Conservation (phyloP, 73 alveolate genomes). For the Symbiodinium pilosum region DNA sequence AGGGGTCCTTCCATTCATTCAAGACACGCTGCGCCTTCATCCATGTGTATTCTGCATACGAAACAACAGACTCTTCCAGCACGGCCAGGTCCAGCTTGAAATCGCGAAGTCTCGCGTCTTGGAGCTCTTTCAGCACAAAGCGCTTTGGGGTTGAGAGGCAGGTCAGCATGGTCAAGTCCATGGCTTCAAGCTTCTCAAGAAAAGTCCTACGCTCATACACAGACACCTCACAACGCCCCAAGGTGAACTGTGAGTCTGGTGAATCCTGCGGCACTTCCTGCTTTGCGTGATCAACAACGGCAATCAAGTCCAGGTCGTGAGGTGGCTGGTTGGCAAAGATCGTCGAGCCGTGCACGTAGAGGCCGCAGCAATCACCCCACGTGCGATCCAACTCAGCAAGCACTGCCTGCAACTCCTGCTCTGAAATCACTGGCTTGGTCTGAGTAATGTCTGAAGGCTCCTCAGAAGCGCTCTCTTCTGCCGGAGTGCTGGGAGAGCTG, state of each 20-base stretch:
- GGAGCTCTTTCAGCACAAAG: slow-evolving; percentile 56
- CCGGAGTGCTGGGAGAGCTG: too few species aligned
- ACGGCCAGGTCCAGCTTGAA: slow-evolving; percentile 28
- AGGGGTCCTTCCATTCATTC: slow-evolving; percentile 83
- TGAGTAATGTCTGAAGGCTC: not conserved
- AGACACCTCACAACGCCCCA: slow-evolving; percentile 93
- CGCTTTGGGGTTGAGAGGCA: slow-evolving; percentile 57
- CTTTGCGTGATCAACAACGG: slow-evolving; percentile 35
- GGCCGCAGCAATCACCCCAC: slow-evolving; percentile 49
- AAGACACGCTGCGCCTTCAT: slow-evolving; percentile 61
- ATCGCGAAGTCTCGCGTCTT: not conserved
- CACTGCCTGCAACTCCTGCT: not conserved
- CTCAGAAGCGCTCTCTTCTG: not conserved
- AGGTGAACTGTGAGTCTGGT: slow-evolving; percentile 55
- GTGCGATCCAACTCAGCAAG: not conserved
- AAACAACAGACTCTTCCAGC: slow-evolving; percentile 48
- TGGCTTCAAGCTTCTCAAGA: not conserved
- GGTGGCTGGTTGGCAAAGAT: slow-evolving; percentile 72
- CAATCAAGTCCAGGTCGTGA: slow-evolving; percentile 75
- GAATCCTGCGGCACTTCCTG: slow-evolving; percentile 39
- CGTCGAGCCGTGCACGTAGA: slow-evolving; percentile 73
- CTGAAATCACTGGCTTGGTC: not conserved
- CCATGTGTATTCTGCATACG: slow-evolving; percentile 82
- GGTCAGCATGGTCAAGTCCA: slow-evolving; percentile 90
- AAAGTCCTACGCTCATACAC: slow-evolving; percentile 20